A percentile compares a stretch with the other conserved stretches of the same genome.
phyloP scores from a whole-genome alignment of 306 rosid genomes.

The Gleditsia sinensis region DNA sequence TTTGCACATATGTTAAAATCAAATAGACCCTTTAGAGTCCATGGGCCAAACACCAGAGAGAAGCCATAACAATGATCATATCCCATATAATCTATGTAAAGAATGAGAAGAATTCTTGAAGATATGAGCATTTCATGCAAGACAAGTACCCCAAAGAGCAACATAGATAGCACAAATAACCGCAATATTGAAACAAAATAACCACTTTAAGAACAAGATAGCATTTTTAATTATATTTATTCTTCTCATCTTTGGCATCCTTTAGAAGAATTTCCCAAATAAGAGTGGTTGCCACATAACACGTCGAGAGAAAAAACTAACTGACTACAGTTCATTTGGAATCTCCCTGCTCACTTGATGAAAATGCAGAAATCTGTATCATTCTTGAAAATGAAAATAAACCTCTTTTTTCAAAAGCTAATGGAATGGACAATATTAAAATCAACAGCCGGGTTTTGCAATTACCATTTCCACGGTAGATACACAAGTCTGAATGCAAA shows the following conservation, averaged over 20 bases:
- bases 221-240: neutral
- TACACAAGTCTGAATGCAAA: neutral
- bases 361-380: constrained; percentile 1
- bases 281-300: neutral
- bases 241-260: neutral
- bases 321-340: neutral
- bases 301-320: neutral
- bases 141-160: neutral
- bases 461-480: constrained; percentile 6
- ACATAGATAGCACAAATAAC: neutral
- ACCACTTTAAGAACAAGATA: neutral
- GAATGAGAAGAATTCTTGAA: neutral
- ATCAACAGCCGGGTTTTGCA: neutral
- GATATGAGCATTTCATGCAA: neutral
- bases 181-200: neutral
- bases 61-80: neutral
- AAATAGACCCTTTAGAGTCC: too few relatives aligned
- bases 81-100: neutral
- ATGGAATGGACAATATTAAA: neutral
- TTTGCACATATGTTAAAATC: neutral
- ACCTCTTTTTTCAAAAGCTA: neutral
- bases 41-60: neutral
- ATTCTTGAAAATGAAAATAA: neutral
- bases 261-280: neutral
- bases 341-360: neutral